These are phyloP conservation scores for Bocquillonia castaneifolia DNA, from an alignment of 441 rosid species.

Conservation along the genomic window DNA sequence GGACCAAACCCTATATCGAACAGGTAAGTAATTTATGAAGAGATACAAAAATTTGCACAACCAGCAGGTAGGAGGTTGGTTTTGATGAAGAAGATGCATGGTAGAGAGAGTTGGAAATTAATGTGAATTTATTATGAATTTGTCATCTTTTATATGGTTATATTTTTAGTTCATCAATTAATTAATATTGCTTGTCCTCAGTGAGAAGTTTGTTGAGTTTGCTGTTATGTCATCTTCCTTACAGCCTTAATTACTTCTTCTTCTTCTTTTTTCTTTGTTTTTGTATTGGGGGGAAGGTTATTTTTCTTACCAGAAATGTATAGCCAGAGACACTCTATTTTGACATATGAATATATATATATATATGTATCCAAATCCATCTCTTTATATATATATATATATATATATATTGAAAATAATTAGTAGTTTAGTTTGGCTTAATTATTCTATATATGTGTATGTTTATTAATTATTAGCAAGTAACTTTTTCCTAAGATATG, in stretches of 20 bases:
- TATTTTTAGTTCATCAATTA: conserved; percentile 22
- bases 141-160: conserved; percentile 28
- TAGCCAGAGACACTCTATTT: conserved; percentile 42
- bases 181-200: conserved; percentile 36
- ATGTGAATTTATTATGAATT: conserved; percentile 21
- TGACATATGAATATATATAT: conserved; percentile 16
- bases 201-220: conserved; percentile 34
- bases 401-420: no score
- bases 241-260: neutral
- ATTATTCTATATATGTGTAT: no score
- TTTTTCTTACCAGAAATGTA: conserved; percentile 35
- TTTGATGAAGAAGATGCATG: conserved; percentile 18
- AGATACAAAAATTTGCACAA: neutral
- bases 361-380: conserved; percentile 20
- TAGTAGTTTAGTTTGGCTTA: no score
- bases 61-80: neutral
- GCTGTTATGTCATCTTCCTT: conserved; percentile 29
- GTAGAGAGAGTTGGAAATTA: conserved; percentile 1
- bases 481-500: no score
- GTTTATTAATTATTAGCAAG: no score
- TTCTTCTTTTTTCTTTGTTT: neutral
- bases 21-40: conserved; percentile 25
- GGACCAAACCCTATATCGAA: conserved; percentile 97
- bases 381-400: conserved; percentile 19
- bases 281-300: conserved; percentile 11